These are phyloP conservation scores for Alternaria dauci DNA, from an alignment of 2,329 filamentous ascomycete genomes.

Conservation along the genomic window DNA sequence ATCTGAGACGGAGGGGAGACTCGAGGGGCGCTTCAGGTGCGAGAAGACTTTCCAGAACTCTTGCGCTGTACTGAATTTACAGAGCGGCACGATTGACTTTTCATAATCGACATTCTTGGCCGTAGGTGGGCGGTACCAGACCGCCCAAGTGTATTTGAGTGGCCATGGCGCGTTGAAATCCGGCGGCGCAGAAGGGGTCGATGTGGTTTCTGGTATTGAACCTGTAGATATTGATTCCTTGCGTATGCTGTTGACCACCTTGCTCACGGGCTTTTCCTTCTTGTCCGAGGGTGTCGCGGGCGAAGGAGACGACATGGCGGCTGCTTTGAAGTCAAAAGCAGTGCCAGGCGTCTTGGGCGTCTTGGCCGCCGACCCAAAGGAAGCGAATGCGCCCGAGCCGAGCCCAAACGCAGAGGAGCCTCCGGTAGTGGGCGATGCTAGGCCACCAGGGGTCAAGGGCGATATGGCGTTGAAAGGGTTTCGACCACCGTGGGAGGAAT, in stretches of 20 bases:
- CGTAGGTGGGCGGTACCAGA: constrained; percentile 97
- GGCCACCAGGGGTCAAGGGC: constrained; percentile 69
- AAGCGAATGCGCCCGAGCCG: constrained; percentile 94
- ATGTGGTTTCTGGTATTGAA: constrained; percentile 40
- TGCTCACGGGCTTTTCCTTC: constrained; percentile 53
- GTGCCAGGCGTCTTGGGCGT: constrained; percentile 86
- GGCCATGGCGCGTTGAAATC: constrained; percentile 54
- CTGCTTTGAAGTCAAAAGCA: constrained; percentile 78
- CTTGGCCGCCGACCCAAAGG: constrained; percentile 83
- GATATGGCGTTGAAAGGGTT: constrained; percentile 83
- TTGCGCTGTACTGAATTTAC: constrained; percentile 81
- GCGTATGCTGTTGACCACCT: constrained; percentile 44
- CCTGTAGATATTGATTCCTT: constrained; percentile 44
- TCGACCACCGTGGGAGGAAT: constrained; percentile 76
- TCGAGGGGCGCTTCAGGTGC: constrained; percentile 88
- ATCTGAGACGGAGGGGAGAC: constrained; percentile 89
- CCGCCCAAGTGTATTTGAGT: constrained; percentile 88
- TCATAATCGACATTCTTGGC: constrained; percentile 98
- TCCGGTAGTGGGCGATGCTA: constrained; percentile 77
- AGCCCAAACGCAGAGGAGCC: constrained; percentile 92
- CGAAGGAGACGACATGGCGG: constrained; percentile 54
- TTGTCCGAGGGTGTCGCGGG: constrained; percentile 70
- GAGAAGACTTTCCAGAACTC: constrained; percentile 91
- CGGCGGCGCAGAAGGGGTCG: constrained; percentile 53
- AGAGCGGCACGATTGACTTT: constrained; percentile 90